phyloP scores from a whole-genome alignment of 768 basidiomycete species.

The Lactarius trivialis region DNA sequence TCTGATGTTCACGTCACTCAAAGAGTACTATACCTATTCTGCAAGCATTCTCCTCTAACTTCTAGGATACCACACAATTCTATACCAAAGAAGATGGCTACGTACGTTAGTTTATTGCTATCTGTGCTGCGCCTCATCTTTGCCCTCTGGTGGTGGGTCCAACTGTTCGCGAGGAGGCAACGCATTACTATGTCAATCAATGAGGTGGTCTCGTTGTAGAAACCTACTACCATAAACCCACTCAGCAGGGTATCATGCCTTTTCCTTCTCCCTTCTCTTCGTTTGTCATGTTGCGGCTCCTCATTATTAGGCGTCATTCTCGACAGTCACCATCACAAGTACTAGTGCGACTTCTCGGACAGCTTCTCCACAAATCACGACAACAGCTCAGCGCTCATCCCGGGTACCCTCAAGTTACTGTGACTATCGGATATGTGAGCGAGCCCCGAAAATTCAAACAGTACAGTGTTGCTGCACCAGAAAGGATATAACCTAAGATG shows the following conservation, averaged over 20 bases:
- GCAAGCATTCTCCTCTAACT: not conserved
- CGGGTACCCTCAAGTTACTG: not conserved
- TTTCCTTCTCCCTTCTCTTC: not conserved
- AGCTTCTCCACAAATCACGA: not conserved
- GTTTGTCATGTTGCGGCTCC: not conserved
- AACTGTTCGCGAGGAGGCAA: not conserved
- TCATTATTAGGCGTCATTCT: too few relatives aligned
- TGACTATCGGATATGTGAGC: not conserved
- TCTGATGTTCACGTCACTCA: not conserved
- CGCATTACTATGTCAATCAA: not conserved
- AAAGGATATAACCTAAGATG: not conserved
- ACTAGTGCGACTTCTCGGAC: not conserved
- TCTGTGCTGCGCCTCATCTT: not conserved
- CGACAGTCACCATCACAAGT: not conserved
- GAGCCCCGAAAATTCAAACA: not conserved
- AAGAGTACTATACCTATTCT: not conserved
- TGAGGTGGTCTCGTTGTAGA: not conserved
- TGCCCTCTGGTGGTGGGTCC: not conserved
- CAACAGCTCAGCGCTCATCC: not conserved
- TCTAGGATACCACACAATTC: not conserved
- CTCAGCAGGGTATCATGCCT: not conserved
- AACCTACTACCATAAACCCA: not conserved
- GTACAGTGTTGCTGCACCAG: not conserved
- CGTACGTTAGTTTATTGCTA: not conserved
- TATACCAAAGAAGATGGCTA: not conserved